These are phyloP conservation scores for Phyllosticta paracitricarpa DNA, from an alignment of 2,329 filamentous ascomycete genomes.

Conservation along the genomic window DNA sequence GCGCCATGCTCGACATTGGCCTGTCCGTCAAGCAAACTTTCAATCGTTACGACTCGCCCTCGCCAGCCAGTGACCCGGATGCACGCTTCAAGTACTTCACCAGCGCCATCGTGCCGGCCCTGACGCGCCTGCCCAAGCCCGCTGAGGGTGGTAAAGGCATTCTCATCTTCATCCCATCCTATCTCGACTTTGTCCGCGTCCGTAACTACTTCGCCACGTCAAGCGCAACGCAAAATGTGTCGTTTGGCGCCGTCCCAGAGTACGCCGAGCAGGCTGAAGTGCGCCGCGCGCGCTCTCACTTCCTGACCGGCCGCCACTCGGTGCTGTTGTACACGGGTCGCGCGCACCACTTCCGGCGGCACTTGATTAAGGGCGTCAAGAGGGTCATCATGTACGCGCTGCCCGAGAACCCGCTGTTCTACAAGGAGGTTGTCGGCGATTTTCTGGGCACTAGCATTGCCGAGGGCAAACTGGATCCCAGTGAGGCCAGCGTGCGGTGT, in stretches of 20 bases:
- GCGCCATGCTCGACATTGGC: slow-evolving; percentile 63
- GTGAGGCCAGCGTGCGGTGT: slow-evolving; percentile 40
- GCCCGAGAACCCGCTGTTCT: slow-evolving; percentile 80
- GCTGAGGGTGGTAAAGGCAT: slow-evolving; percentile 50
- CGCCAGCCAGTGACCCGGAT: slow-evolving; percentile 69
- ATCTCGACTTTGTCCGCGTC: slow-evolving; percentile 88
- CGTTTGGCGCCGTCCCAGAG: slow-evolving; percentile 80
- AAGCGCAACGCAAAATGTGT: slow-evolving; percentile 42
- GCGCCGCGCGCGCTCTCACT: slow-evolving; percentile 76
- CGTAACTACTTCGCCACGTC: slow-evolving; percentile 84
- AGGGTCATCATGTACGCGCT: slow-evolving; percentile 82
- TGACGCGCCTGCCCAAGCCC: slow-evolving; percentile 59
- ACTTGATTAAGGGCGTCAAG: slow-evolving; percentile 69
- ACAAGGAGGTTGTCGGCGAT: slow-evolving; percentile 62
- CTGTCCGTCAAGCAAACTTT: slow-evolving; percentile 78
- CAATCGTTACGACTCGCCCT: slow-evolving; percentile 66
- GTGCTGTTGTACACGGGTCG: slow-evolving; percentile 87
- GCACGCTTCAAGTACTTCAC: slow-evolving; percentile 86
- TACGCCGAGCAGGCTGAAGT: slow-evolving; percentile 73
- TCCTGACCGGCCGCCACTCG: slow-evolving; percentile 70
- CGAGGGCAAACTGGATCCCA: slow-evolving; percentile 46
- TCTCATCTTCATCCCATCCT: slow-evolving; percentile 82
- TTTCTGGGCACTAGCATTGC: slow-evolving; percentile 48
- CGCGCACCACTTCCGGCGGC: slow-evolving; percentile 94
- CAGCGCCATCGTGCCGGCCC: slow-evolving; percentile 64